A percentile compares a stretch with the other conserved stretches of the same genome.
Conservation (phyloP, 306 rosid genomes). For the Rosa lucieae region DNA sequence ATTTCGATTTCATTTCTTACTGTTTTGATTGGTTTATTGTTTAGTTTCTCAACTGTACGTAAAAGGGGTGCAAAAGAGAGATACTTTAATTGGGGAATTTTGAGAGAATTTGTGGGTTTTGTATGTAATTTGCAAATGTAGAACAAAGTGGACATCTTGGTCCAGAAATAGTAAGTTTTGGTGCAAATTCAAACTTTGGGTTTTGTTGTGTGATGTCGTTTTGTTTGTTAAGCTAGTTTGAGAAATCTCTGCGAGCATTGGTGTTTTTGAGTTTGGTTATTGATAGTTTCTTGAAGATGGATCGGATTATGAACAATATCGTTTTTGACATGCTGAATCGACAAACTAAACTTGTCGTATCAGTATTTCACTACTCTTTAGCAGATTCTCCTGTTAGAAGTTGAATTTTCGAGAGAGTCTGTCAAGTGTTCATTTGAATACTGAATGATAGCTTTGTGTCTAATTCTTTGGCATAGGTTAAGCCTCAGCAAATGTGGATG, state of each 20-base stretch:
- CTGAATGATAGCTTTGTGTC: not conserved
- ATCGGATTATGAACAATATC: not conserved
- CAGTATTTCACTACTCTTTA: not conserved
- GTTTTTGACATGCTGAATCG: not conserved
- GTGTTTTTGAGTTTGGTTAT: not conserved
- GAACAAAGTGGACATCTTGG: not conserved
- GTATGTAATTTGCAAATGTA: not conserved
- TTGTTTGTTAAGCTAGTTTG: not conserved
- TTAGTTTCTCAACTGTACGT: conserved; percentile 1
- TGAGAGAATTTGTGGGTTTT: not conserved
- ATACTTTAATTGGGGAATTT: not conserved
- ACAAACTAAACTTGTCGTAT: not conserved
- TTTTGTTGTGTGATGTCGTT: not conserved
- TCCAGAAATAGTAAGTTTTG: not conserved
- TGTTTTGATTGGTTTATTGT: not conserved
- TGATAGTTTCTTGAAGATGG: not conserved
- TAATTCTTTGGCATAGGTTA: not conserved
- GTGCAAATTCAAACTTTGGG: not conserved
- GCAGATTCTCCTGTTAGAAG: not conserved
- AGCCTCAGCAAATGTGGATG: not conserved
- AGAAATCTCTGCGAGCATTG: not conserved
- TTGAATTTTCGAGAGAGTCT: not conserved
- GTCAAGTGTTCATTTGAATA: not conserved
- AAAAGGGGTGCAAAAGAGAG: not conserved
- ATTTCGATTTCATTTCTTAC: not conserved